Evolutionary conservation across 2,329 filamentous ascomycete species (phyloP), one percentile per base, ranked within the genome.

Genomic region (Corniculantispora saksenae): DNA sequence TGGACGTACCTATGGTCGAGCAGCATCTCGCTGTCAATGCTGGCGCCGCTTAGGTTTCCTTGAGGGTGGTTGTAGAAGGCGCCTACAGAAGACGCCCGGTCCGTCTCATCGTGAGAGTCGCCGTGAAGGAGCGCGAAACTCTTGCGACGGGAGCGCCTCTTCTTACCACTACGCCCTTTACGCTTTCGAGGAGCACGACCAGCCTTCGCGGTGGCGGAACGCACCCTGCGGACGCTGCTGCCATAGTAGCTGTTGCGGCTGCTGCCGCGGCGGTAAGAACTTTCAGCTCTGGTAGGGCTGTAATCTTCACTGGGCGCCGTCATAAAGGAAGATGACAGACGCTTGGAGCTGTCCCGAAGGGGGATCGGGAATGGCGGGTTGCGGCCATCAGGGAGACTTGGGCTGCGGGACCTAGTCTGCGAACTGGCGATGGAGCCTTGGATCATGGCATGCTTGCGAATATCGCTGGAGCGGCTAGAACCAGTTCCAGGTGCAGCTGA

Each of bases 341-440:
- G 89, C 66, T 93, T 88, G 7, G 65, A 99, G 77, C 94, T 98
- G 35, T 92, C 91, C 64, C 95, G 85, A 3, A 89, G 90, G 0
- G 95, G 95, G 8, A 99, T 97, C 0, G 95, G 94, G 80, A 97
- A 97, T 0, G 95, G 95, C 32, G 95, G 94, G 61, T 87, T 83
- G 35, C 76, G 79, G 63, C 80, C 67, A 66, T 88, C 92, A 58
- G 81, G 83, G 61, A 87, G 77, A 74, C 84, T 92, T 56, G 90
- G 89, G 72, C 88, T 93, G 66, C 86, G 81, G 12, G 89, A 83
- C 43, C 87, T 85, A 55, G 83, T 80, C 66, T 84, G 84, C 69
- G 94, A 91, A 13, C 87, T 88, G 29, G 86, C 86, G 61, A 92
- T 89, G 21, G 92, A 91, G 72, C 84, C 94, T 67, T 93, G 90